Conservation (phyloP, 805 yeast species). For the Limtongia smithiae region DNA sequence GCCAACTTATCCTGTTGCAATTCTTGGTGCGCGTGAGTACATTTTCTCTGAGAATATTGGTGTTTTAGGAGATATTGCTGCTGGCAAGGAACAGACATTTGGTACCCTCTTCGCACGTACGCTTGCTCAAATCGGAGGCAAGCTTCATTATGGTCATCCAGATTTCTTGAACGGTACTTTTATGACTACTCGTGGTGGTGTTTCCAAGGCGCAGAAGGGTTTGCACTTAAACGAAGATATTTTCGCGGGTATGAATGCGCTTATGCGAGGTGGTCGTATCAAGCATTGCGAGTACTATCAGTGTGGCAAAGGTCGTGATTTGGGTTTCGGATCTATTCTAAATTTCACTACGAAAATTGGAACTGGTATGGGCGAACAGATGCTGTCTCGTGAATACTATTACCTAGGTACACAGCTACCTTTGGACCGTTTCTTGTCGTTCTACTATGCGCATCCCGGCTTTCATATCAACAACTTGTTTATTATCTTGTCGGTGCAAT, state of each 20-base stretch:
- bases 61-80: constrained; percentile 91
- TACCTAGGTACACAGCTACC: constrained; percentile 87
- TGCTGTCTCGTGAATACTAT: constrained; percentile 85
- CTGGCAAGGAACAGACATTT: constrained; percentile 95
- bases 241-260: constrained; percentile 90
- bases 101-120: constrained; percentile 95
- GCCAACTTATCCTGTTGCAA: constrained; percentile 65
- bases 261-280: constrained; percentile 85
- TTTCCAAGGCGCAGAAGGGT: constrained; percentile 92
- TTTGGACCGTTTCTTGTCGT: constrained; percentile 82
- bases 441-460: constrained; percentile 96
- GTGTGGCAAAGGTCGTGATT: constrained; percentile 95
- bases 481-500: constrained; percentile 79
- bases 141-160: constrained; percentile 94
- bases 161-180: constrained; percentile 86
- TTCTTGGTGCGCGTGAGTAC: constrained; percentile 91
- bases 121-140: constrained; percentile 89
- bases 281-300: constrained; percentile 95
- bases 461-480: constrained; percentile 89
- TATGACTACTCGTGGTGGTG: constrained; percentile 94
- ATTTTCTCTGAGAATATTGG: constrained; percentile 92
- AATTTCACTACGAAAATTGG: constrained; percentile 96
- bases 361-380: constrained; percentile 98
- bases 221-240: constrained; percentile 92
- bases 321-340: constrained; percentile 87